Conservation (phyloP, 2,329 filamentous ascomycete genomes). For the Fusarium fracticaudum region DNA sequence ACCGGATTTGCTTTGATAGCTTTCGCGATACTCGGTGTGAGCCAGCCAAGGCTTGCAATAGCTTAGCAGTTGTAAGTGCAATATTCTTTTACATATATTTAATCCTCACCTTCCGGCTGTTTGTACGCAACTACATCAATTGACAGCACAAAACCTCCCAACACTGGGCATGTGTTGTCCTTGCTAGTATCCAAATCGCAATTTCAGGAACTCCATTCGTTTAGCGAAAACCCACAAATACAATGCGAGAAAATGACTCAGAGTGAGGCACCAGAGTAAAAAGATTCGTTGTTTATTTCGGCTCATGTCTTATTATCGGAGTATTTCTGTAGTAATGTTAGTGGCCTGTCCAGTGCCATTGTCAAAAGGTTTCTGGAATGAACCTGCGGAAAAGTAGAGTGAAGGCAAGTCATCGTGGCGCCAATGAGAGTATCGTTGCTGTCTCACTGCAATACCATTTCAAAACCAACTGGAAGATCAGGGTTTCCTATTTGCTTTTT, state of each 20-base stretch:
- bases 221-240: rapidly evolving
- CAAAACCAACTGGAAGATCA: too few species aligned
- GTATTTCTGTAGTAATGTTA: neutral
- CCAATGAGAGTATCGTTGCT: too few species aligned
- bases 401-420: too few species aligned
- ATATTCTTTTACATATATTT: rapidly evolving
- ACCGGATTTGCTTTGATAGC: too few species aligned
- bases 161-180: rapidly evolving
- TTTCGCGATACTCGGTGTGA: too few species aligned
- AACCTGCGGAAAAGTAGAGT: neutral
- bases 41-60: rapidly evolving
- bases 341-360: neutral
- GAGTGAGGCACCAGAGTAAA: neutral
- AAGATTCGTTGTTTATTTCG: rapidly evolving
- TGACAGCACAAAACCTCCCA: too few species aligned
- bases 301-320: rapidly evolving
- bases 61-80: rapidly evolving
- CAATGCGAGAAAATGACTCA: too few species aligned
- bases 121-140: rapidly evolving
- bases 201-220: rapidly evolving
- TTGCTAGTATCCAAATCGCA: too few species aligned
- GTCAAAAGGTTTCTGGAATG: neutral
- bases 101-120: rapidly evolving
- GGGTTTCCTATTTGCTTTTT: too few species aligned
- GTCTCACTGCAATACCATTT: too few species aligned